Conservation (phyloP, 257 asterid species). For the Pogostemon cablin region DNA sequence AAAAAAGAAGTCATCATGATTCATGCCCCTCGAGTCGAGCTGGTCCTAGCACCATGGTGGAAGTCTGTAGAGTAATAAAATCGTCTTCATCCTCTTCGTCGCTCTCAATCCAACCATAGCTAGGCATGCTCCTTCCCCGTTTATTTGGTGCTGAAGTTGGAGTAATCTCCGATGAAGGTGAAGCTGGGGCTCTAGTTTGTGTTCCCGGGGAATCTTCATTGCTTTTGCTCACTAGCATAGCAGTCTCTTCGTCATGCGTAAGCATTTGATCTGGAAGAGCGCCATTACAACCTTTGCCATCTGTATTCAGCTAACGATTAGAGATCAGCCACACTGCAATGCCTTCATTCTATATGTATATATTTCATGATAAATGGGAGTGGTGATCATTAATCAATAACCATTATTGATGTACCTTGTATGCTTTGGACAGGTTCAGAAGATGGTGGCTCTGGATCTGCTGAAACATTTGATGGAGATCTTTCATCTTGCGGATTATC, state of each 20-base stretch:
- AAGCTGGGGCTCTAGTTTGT: neutral
- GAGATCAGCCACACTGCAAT: neutral
- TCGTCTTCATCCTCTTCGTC: slow-evolving; percentile 44
- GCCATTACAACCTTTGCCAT: slow-evolving; percentile 38
- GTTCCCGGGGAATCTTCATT: neutral
- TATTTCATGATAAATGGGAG: neutral
- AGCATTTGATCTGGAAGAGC: slow-evolving; percentile 28
- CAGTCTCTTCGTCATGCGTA: neutral
- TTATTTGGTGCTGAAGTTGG: slow-evolving; percentile 1
- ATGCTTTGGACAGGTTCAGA: neutral
- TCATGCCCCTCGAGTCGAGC: neutral
- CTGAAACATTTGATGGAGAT: neutral
- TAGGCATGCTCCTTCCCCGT: slow-evolving; percentile 35
- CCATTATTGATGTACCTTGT: slow-evolving; percentile 21
- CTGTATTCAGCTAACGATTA: neutral
- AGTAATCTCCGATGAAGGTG: neutral
- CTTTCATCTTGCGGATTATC: slow-evolving; percentile 14
- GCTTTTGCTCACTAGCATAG: neutral
- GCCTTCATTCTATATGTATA: neutral
- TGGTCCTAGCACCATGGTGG: neutral
- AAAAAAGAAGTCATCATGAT: no score
- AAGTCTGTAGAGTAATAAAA: slow-evolving; percentile 33
- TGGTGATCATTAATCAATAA: slow-evolving; percentile 3
- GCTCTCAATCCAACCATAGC: slow-evolving; percentile 64
- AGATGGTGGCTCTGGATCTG: slow-evolving; percentile 4